Evolutionary conservation across 2,329 filamentous ascomycete species (phyloP).

Genomic region (Leptoxyphium fumago): DNA sequence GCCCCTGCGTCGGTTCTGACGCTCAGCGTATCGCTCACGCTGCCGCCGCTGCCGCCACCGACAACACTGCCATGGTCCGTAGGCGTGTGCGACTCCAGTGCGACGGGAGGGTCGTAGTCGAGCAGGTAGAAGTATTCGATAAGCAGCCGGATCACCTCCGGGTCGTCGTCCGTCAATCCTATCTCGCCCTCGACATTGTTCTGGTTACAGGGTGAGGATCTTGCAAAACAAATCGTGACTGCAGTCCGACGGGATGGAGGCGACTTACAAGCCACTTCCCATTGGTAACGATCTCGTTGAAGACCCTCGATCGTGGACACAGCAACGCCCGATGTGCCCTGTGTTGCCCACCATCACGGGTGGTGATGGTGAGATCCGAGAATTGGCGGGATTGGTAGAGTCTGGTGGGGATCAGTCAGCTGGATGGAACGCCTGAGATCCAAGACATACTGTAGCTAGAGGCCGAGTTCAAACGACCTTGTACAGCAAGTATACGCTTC

Average conservation of each 20-base stretch:
- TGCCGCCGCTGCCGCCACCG: constrained; percentile 2
- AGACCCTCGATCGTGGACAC: constrained; percentile 11
- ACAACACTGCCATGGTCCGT: not conserved
- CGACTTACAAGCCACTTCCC: constrained; percentile 8
- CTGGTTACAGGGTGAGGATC: constrained; percentile 1
- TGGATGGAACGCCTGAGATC: too few relatives aligned
- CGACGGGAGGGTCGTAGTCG: constrained; percentile 9
- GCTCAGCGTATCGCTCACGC: constrained; percentile 8
- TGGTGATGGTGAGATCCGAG: not conserved
- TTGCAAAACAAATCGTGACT: not conserved
- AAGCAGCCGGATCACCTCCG: constrained; percentile 11
- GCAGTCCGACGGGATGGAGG: not conserved
- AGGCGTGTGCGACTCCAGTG: not conserved
- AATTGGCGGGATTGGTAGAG: not conserved
- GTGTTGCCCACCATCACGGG: not conserved
- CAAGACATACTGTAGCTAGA: too few relatives aligned
- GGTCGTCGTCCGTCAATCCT: constrained; percentile 10
- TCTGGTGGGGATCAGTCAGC: not conserved
- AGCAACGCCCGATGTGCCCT: constrained; percentile 9
- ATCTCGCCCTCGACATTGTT: constrained; percentile 11
- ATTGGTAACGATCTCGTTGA: constrained; percentile 8
- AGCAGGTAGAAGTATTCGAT: constrained; percentile 15
- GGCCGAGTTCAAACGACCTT: not conserved
- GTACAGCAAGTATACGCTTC: not conserved
- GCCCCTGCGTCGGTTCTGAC: constrained; percentile 8